These are phyloP conservation scores for Capronia epimyces DNA, from an alignment of 2,329 filamentous ascomycete genomes.

Conservation along the genomic window DNA sequence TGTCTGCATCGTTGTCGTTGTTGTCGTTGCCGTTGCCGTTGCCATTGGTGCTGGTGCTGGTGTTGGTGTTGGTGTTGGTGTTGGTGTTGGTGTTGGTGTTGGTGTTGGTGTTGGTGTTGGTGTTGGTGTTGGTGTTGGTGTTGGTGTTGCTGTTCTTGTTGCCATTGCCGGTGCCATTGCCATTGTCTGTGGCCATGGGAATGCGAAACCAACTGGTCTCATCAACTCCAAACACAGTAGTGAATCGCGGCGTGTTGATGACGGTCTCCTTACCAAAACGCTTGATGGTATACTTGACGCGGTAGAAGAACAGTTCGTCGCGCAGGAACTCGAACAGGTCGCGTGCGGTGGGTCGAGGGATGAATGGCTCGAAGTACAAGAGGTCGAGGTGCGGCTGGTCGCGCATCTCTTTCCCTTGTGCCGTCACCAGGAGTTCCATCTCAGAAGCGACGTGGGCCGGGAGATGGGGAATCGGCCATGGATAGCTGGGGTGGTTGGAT, in stretches of 20 bases:
- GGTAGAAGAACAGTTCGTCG: conserved; percentile 66
- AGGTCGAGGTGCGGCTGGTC: conserved; percentile 67
- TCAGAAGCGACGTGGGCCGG: conserved; percentile 41
- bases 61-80: too few relatives aligned
- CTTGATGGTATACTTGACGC: conserved; percentile 67
- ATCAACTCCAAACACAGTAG: conserved; percentile 57
- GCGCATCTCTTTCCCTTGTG: conserved; percentile 54
- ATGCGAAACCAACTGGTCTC: conserved; percentile 59
- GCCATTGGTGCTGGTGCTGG: too few relatives aligned
- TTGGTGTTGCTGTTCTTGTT: neutral
- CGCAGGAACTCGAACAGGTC: conserved; percentile 67
- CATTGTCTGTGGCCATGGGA: too few relatives aligned
- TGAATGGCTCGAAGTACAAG: conserved; percentile 69
- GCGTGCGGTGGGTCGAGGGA: conserved; percentile 52
- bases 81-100: too few relatives aligned
- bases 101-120: too few relatives aligned
- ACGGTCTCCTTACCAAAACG: conserved; percentile 58
- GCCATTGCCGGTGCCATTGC: neutral
- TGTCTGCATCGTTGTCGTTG: neutral
- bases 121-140: neutral
- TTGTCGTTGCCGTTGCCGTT: too few relatives aligned
- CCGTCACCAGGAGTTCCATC: conserved; percentile 37
- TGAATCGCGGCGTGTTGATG: conserved; percentile 59
- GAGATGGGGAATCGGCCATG: conserved; percentile 48
- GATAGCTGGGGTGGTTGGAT: conserved; percentile 49